Base-by-base conservation (phyloP, 2,329 filamentous ascomycete genomes). In the Orbilia oligospora region DNA sequence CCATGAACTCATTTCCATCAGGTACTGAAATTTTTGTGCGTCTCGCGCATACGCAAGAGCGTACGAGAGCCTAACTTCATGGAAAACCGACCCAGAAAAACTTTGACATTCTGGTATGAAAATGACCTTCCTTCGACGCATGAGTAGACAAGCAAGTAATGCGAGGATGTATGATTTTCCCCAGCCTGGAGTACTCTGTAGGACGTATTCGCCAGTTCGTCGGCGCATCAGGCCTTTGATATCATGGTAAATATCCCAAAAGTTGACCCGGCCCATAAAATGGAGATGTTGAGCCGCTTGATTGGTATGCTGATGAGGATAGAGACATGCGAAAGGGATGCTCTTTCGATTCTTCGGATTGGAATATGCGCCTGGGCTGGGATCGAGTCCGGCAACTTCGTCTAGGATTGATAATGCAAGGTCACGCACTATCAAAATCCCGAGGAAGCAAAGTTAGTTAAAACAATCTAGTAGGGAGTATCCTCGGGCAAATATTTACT, bases 241-340 rank as follows among this genome's bases (percentile, higher is more conserved):
- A 48, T 48, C 46, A n/a, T 48, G 18, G 10, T 48, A 48, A 22
- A 48, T 48, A 48, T 48, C 18, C 46, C 18, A 22, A 48, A 48
- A 48, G 9, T 22, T 18, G 2, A 48, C 46, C 6, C 46, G 46
- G 22, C 46, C 46, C 46, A 48, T 48, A 22, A 48, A 9, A 20
- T 48, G 1, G 18, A 22, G 18, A 8, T 10, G 18, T 3, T 3
- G 18, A n/a, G 18, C 46, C 33, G 33, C 1, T 36, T 9, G 5
- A 22, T 5, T 44, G 10, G 18, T n/a, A 20, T 48, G 18, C 8
- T 20, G 46, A 22, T 48, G 3, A 12, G 46, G 46, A 48, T 22
- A 22, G 18, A 48, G n/a, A 48, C 18, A 48, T n/a, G 46, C n/a
- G 22, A 48, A 16, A 48, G 46, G 46, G n/a, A 48, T 48, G 18